Evolutionary conservation across 805 yeast species (phyloP).

Genomic region (Candida methanosorbosa): DNA sequence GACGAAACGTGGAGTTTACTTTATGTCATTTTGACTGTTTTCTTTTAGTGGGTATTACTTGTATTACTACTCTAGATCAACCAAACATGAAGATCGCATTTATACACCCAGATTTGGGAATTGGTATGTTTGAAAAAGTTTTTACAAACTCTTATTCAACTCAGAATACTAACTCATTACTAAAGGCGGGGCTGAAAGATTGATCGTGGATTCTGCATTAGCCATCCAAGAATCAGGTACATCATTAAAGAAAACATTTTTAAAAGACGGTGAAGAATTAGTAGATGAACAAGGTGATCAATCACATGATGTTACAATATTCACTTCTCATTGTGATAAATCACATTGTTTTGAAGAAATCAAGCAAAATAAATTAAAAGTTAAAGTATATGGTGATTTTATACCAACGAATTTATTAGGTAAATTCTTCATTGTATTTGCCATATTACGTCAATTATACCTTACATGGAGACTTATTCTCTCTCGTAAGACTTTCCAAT

Average conservation of each 20-base stretch:
- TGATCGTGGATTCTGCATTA: constrained; percentile 93
- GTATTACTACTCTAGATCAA: too few relatives aligned
- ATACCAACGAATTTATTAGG: constrained; percentile 66
- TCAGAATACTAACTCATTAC: not conserved
- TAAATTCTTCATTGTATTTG: constrained; percentile 69
- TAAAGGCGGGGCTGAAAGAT: constrained; percentile 84
- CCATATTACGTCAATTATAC: constrained; percentile 74
- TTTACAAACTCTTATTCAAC: constrained; percentile 3
- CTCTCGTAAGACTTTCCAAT: constrained; percentile 36
- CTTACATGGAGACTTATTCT: constrained; percentile 40
- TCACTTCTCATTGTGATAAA: constrained; percentile 85
- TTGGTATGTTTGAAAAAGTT: too few relatives aligned
- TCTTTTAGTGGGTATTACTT: too few relatives aligned
- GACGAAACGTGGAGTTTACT: too few relatives aligned
- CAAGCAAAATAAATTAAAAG: constrained; percentile 44
- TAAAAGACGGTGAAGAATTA: too few relatives aligned
- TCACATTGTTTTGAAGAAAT: constrained; percentile 90
- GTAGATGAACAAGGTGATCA: not conserved
- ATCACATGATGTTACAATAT: constrained; percentile 51
- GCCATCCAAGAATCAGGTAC: constrained; percentile 74
- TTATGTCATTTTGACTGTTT: too few relatives aligned
- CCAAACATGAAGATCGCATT: constrained; percentile 60
- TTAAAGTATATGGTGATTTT: constrained; percentile 73
- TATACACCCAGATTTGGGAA: constrained; percentile 92
- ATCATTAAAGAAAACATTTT: too few relatives aligned